Evolutionary conservation across 2,329 filamentous ascomycete species (phyloP).

Genomic region (Trichoderma breve): DNA sequence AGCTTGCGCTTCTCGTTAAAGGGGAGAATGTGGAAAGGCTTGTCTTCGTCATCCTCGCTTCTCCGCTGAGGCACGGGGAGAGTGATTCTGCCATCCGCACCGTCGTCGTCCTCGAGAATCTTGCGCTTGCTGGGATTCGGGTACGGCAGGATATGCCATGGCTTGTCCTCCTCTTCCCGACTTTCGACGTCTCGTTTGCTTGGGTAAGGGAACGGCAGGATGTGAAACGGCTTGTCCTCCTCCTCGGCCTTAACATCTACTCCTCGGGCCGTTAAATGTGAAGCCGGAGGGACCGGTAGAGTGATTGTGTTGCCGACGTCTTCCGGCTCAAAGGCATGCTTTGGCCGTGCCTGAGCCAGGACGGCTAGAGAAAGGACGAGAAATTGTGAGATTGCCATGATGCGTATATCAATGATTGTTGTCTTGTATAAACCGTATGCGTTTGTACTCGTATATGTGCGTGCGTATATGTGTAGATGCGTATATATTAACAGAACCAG

Average conservation of each 20-base stretch:
- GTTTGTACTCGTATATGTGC: neutral
- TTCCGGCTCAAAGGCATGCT: conserved; percentile 18
- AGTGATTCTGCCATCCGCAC: conserved; percentile 16
- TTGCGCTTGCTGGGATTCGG: conserved; percentile 2
- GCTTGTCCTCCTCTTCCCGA: neutral
- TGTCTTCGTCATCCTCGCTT: neutral
- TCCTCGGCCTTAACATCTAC: neutral
- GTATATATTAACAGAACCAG: neutral
- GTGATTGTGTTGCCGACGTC: conserved; percentile 9
- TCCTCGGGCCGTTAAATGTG: neutral
- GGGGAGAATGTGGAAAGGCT: conserved; percentile 15
- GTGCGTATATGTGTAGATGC: neutral
- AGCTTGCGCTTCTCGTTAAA: conserved; percentile 11
- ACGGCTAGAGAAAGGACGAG: conserved; percentile 18
- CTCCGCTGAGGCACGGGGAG: conserved; percentile 19
- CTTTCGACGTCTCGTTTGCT: neutral
- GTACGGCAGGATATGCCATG: conserved; percentile 3
- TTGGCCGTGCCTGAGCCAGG: conserved; percentile 20
- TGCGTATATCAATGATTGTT: neutral
- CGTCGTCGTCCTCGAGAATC: conserved; percentile 6
- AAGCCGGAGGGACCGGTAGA: neutral
- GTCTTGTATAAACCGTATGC: neutral
- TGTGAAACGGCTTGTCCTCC: conserved; percentile 1
- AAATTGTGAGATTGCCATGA: conserved; percentile 16
- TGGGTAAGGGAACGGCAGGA: neutral